Evolutionary conservation across 441 rosid genomes (phyloP).

Genomic region (Mallotus japonicus): DNA sequence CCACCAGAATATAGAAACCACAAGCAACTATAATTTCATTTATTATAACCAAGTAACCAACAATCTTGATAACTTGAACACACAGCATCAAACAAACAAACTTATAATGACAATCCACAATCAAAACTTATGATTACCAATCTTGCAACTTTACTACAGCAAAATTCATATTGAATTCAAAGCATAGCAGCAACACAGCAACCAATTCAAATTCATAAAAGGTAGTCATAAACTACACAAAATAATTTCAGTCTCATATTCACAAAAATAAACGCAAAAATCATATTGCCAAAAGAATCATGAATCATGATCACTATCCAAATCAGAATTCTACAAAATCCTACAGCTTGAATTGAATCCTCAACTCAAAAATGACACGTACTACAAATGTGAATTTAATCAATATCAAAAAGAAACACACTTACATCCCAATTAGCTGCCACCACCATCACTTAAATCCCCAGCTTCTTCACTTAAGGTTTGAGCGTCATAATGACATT

Average conservation of each 20-base stretch:
- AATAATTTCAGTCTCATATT: too few species aligned
- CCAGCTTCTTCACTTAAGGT: slow-evolving; percentile 85
- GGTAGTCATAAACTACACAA: not conserved
- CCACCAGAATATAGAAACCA: not conserved
- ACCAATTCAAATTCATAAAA: not conserved
- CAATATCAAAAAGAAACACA: not conserved
- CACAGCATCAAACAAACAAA: not conserved
- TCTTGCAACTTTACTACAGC: not conserved
- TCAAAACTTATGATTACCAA: not conserved
- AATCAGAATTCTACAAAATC: slow-evolving; percentile 24
- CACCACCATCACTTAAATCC: slow-evolving; percentile 56
- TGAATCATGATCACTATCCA: not conserved
- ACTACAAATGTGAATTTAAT: not conserved
- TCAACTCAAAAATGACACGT: slow-evolving; percentile 9
- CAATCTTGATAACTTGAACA: too few species aligned
- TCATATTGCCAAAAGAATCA: slow-evolving; percentile 8
- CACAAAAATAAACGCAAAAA: not conserved
- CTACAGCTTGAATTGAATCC: slow-evolving; percentile 15
- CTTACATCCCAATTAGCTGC: slow-evolving; percentile 32
- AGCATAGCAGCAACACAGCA: not conserved
- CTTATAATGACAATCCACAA: not conserved
- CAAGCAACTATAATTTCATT: not conserved
- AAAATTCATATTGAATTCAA: not conserved
- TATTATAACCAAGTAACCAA: too few species aligned
- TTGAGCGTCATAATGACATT: slow-evolving; percentile 77